Conservation (phyloP, 2,329 filamentous ascomycete species). For the Hawksworthiomyces lignivorus region DNA sequence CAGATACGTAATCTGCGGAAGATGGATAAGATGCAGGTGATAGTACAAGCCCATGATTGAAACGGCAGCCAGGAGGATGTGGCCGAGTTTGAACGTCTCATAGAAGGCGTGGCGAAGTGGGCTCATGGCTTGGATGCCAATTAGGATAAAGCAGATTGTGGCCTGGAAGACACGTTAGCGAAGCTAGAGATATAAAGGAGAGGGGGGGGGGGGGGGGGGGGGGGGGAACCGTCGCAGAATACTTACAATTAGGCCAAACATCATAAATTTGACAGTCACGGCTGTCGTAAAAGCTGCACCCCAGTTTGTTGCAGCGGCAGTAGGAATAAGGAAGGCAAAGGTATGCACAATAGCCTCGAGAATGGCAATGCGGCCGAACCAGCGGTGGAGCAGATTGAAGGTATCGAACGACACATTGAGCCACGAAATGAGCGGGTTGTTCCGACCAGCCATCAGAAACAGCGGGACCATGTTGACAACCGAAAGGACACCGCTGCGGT, state of each 20-base stretch:
- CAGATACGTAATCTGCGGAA: slow-evolving; percentile 51
- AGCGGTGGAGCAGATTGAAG: slow-evolving; percentile 74
- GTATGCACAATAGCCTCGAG: slow-evolving; percentile 62
- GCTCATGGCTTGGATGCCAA: slow-evolving; percentile 62
- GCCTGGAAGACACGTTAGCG: slow-evolving; percentile 30
- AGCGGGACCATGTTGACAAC: slow-evolving; percentile 73
- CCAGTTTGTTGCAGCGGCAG: slow-evolving; percentile 40
- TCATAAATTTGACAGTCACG: slow-evolving; percentile 38
- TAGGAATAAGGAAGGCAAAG: slow-evolving; percentile 46
- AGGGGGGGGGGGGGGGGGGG: too few species aligned
- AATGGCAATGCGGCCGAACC: slow-evolving; percentile 69
- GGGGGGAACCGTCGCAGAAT: too few species aligned
- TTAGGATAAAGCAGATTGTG: slow-evolving; percentile 51
- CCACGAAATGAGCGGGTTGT: slow-evolving; percentile 68
- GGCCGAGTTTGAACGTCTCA: slow-evolving; percentile 66
- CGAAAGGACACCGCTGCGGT: slow-evolving; percentile 62
- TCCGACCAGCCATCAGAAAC: slow-evolving; percentile 66
- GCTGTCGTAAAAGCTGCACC: slow-evolving; percentile 27
- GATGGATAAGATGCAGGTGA: slow-evolving; percentile 48
- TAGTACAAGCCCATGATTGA: slow-evolving; percentile 60
- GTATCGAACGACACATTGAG: slow-evolving; percentile 73
- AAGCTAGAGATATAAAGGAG: neutral
- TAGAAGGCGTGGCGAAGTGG: slow-evolving; percentile 71
- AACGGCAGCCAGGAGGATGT: slow-evolving; percentile 56
- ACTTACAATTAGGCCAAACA: slow-evolving; percentile 58